Conservation (phyloP, 345 rosid genomes). For the Rhodomyrtus tomentosa region DNA sequence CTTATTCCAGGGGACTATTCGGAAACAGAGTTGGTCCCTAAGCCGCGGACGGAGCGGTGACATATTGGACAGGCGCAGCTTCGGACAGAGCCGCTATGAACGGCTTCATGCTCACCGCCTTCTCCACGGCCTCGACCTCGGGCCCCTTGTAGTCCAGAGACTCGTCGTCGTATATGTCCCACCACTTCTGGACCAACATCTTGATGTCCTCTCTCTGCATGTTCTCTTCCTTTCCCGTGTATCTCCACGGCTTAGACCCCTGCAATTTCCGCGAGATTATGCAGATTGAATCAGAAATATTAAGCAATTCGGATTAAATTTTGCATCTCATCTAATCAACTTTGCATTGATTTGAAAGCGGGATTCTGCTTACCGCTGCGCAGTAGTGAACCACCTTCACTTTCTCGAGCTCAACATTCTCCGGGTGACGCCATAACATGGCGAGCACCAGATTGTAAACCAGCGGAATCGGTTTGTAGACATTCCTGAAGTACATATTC, state of each 20-base stretch:
- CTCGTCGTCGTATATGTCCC: conserved; percentile 65
- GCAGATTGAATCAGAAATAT: background rate
- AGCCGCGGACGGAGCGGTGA: conserved; percentile 73
- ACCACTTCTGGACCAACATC: conserved; percentile 64
- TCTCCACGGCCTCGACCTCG: background rate
- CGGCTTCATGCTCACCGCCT: conserved; percentile 19
- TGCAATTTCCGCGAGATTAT: background rate
- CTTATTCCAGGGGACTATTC: background rate
- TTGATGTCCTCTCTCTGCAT: conserved; percentile 78
- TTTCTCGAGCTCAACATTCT: conserved; percentile 52
- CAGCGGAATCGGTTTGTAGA: conserved; percentile 53
- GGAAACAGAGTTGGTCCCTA: background rate
- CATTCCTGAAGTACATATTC: conserved; percentile 60
- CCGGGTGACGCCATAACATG: conserved; percentile 92
- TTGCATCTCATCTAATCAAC: background rate
- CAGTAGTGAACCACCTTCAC: conserved; percentile 81
- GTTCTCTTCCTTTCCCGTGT: conserved; percentile 64
- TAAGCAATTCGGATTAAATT: background rate
- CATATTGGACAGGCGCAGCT: conserved; percentile 28
- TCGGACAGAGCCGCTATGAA: conserved; percentile 38
- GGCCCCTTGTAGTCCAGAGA: conserved; percentile 41
- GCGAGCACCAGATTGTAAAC: conserved; percentile 73
- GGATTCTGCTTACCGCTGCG: conserved; percentile 45
- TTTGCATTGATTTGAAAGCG: background rate
- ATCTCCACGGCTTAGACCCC: conserved; percentile 98